A percentile compares a stretch with the other conserved stretches of the same genome.
These are phyloP conservation scores for Candida andamanensis DNA, from an alignment of 805 yeast species.

Conservation along the genomic window DNA sequence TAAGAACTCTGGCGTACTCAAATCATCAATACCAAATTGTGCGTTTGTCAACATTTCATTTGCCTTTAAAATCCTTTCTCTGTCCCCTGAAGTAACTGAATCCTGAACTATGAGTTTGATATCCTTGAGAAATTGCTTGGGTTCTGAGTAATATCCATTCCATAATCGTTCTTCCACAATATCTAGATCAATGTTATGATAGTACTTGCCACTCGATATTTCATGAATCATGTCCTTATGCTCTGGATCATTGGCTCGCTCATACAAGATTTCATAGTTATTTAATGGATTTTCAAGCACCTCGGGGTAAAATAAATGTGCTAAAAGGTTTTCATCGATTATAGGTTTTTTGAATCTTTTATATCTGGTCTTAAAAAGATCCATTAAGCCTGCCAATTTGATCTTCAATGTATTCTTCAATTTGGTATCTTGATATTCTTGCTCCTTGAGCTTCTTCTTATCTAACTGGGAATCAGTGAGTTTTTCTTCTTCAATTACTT, in stretches of 20 bases:
- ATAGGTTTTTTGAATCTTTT: conserved; percentile 88
- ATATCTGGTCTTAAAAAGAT: conserved; percentile 78
- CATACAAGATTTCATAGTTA: conserved; percentile 36
- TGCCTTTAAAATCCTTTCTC: conserved; percentile 77
- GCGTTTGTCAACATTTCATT: conserved; percentile 96
- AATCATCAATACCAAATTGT: conserved; percentile 91
- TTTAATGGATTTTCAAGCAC: conserved; percentile 32
- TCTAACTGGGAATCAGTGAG: conserved; percentile 23
- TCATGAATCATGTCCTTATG: conserved; percentile 78
- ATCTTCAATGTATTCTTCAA: conserved; percentile 81
- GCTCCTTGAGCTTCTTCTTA: conserved; percentile 44
- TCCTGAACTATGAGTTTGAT: conserved; percentile 80
- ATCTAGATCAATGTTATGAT: conserved; percentile 87
- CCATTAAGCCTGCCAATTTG: conserved; percentile 84
- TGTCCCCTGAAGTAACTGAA: conserved; percentile 65
- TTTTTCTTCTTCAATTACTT: conserved; percentile 17
- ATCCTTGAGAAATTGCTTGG: conserved; percentile 82
- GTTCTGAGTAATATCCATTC: conserved; percentile 95
- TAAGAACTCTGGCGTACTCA: conserved; percentile 64
- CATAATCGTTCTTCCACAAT: conserved; percentile 90
- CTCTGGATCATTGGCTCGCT: conserved; percentile 40
- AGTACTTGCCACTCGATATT: conserved; percentile 63
- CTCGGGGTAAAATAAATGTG: conserved; percentile 71
- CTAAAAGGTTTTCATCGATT: conserved; percentile 68
- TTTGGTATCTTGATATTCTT: conserved; percentile 66